Conservation (phyloP, 495 filamentous ascomycete genomes). For the Sordaria brevicollis region DNA sequence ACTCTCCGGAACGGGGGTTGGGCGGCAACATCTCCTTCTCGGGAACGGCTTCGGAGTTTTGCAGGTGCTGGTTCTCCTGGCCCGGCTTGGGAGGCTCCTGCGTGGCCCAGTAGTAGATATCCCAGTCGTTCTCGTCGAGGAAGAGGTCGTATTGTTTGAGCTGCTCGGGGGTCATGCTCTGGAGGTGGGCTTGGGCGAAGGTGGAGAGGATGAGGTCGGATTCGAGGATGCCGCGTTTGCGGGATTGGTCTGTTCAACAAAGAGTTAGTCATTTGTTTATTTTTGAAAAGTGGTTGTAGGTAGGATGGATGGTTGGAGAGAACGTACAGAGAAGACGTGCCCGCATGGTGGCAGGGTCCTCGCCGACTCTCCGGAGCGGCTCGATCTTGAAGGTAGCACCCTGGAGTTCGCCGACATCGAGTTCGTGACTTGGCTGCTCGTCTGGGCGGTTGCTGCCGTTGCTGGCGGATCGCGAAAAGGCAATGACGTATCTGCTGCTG, state of each 20-base stretch:
- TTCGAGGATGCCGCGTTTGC: constrained; percentile 93
- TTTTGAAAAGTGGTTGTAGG: neutral
- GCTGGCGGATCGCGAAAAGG: neutral
- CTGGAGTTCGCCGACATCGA: constrained; percentile 85
- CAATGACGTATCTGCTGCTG: constrained; percentile 3
- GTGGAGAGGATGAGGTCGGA: constrained; percentile 92
- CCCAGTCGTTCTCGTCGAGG: constrained; percentile 99
- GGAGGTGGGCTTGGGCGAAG: constrained; percentile 74
- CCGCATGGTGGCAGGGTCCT: constrained; percentile 72
- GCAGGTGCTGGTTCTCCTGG: neutral
- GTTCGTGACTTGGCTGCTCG: constrained; percentile 36
- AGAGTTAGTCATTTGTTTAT: constrained; percentile 3
- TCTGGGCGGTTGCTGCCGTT: constrained; percentile 1
- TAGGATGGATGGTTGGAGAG: neutral
- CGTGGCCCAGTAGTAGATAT: constrained; percentile 99
- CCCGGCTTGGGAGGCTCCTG: constrained; percentile 54
- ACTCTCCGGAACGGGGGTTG: constrained; percentile 54
- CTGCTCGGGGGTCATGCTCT: constrained; percentile 58
- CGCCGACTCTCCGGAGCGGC: constrained; percentile 69
- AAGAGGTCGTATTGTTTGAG: constrained; percentile 83
- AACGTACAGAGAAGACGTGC: constrained; percentile 82
- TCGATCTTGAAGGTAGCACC: constrained; percentile 83
- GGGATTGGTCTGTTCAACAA: constrained; percentile 68
- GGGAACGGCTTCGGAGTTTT: neutral
- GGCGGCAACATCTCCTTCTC: neutral